These are phyloP conservation scores for Blastobotrys aristatus DNA, from an alignment of 1,139 yeast species.

Conservation along the genomic window DNA sequence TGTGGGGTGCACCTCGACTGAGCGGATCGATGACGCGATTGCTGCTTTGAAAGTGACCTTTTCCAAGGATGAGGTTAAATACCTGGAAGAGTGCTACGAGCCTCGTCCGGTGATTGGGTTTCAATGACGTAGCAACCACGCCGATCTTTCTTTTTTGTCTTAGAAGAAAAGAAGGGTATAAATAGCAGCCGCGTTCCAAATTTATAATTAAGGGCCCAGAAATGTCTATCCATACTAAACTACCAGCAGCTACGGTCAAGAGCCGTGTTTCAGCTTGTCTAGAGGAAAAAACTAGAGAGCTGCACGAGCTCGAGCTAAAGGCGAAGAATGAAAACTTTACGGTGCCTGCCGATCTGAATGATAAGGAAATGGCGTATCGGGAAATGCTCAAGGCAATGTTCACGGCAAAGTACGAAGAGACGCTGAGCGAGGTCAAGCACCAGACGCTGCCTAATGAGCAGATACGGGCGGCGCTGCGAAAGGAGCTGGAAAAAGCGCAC, in stretches of 20 bases:
- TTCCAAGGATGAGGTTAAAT: constrained; percentile 42
- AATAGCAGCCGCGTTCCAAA: too few species aligned
- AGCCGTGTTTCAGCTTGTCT: background rate
- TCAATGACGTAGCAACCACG: background rate
- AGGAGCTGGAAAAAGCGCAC: background rate
- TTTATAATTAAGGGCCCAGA: background rate
- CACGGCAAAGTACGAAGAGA: constrained; percentile 3
- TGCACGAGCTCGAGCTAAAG: background rate
- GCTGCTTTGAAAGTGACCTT: constrained; percentile 42
- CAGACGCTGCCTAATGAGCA: background rate
- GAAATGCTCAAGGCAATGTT: constrained; percentile 47
- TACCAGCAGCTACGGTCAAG: background rate
- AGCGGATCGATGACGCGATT: constrained; percentile 52
- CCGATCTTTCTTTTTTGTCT: background rate
- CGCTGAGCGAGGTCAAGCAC: background rate
- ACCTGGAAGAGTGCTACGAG: constrained; percentile 47
- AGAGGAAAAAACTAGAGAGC: background rate
- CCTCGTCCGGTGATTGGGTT: constrained; percentile 1
- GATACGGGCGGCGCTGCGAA: background rate
- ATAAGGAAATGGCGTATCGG: constrained; percentile 40
- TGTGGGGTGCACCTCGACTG: constrained; percentile 48
- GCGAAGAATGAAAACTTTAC: background rate
- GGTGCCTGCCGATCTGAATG: constrained; percentile 22
- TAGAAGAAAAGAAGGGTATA: too few species aligned
- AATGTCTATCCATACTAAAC: background rate